These are phyloP conservation scores for Paraurostyla sp. DNA, from an alignment of 73 alveolate genomes.

Conservation along the genomic window DNA sequence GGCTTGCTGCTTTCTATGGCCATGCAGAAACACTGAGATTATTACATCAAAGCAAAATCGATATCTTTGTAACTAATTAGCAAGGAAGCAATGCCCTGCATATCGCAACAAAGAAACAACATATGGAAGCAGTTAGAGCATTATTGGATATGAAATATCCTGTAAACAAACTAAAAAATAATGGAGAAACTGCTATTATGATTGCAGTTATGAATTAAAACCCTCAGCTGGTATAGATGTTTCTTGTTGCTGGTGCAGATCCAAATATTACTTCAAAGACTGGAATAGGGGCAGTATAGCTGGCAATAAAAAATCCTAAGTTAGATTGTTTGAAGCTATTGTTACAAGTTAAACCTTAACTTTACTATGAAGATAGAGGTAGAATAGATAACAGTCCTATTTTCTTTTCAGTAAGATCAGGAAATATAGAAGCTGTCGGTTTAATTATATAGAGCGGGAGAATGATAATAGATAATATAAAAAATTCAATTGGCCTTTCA, in stretches of 20 bases:
- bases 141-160: conserved; percentile 34
- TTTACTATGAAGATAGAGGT: neutral
- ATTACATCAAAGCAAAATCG: neutral
- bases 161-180: conserved; percentile 5
- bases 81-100: conserved; percentile 63
- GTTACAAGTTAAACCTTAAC: neutral
- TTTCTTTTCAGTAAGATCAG: neutral
- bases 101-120: conserved; percentile 39
- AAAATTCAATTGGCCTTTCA: neutral
- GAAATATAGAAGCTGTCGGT: neutral
- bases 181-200: conserved; percentile 61
- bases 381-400: conserved; percentile 15
- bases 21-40: neutral
- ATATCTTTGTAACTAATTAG: neutral
- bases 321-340: neutral
- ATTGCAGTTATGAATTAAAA: conserved; percentile 12
- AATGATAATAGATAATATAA: neutral
- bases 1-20: conserved; percentile 32
- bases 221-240: neutral
- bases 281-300: conserved; percentile 41
- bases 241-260: conserved; percentile 19
- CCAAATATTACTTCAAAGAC: neutral
- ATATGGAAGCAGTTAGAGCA: neutral
- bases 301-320: neutral
- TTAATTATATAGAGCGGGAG: neutral